Base-by-base conservation (phyloP, 768 basidiomycete genomes). In the Pulveroboletus sp. region DNA sequence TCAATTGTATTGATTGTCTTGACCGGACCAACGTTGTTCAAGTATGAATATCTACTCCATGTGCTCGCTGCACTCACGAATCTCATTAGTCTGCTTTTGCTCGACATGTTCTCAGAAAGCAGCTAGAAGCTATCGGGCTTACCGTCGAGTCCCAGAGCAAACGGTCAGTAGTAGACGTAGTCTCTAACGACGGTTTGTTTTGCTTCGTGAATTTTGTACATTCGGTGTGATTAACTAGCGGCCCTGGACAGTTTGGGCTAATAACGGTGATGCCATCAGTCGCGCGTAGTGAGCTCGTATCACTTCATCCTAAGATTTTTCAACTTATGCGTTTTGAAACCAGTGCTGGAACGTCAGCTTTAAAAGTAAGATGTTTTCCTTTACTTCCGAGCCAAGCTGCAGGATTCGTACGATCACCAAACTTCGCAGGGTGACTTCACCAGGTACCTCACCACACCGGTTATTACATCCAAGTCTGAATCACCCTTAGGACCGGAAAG, bases 1-100 rank as follows among this genome's bases (percentile, higher is more conserved):
- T 93, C 20, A 97, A 95, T 61, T 98, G 95, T 64, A 94, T 97
- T 38, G 95, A 98, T 62, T 95, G 94, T 59, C 72, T 97, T 35
- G 95, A 98, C 63, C 75, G 95, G 43, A 97, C 95, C 13, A 97
- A 95, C 62, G 94, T 97, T 20, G 90, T 97, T 9, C 86, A 92
- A 77, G 91, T 85, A 57, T 42, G 74, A 39, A 12, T 17, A 13
- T 39, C 12, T 40, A 19, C 12, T 34, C 29, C 20, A 17, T 44
- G 19, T 46, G 43, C 21, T 37, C 19, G 9, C 40, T 43, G 21
- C 35, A 43, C 39, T 49, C 48, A 60, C 31, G 9, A 51, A 20
- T 20, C 49, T 35, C 42, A 32, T 36, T 64, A 97, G 85, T 95
- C 93, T 19, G 95, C 95, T 0, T 90, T 99, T 60, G 88, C 93